Base-by-base conservation (phyloP, 441 rosid species). In the Pelargonium myrrhifolium region DNA sequence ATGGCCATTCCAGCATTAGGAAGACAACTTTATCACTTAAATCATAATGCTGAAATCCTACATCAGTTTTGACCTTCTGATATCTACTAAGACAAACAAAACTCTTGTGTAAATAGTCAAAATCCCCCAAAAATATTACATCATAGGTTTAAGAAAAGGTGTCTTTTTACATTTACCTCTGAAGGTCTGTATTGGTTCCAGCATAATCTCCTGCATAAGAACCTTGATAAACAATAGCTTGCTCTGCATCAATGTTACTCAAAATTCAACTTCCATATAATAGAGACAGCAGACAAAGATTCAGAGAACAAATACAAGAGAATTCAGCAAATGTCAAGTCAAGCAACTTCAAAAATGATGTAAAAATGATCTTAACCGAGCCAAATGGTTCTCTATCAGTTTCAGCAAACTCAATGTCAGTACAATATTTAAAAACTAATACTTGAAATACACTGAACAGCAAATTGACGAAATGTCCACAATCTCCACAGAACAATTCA, bases 191-290 rank as follows among this genome's bases (percentile, higher is more conserved):
- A 24, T 55, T 12, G 18, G 64, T 65, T 66, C 79, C 72, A 3
- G 83, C 84, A 67, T 80, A 79, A 72, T 80, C 63, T 66, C 79
- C 72, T 3, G 84, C 84, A 67, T 80, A 79, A 72, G 81, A 86
- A 68, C 84, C 85, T 62, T 81, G 88, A 74, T 84, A 78, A 63
- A 82, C 81, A 71, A 79, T 53, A 62, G 84, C 87, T 84, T 84
- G 85, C 76, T 81, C 98, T 90, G 86, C 72, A 68, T 74, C 70
- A 70, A 12, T 43, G 65, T 61, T 49, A 8, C 15, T 69, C 65
- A 61, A 21, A 70, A 72, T 74, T 72, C 64, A 69, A 61, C 62
- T 18, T 49, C 64, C 59, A 24, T 2, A 2, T 42, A 67, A n/a
- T n/a, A n/a, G n/a, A n/a, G n/a, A n/a, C n/a, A n/a, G n/a, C n/a